Evolutionary conservation across 345 rosid species (phyloP).

Genomic region (Rhodamnia rubescens): DNA sequence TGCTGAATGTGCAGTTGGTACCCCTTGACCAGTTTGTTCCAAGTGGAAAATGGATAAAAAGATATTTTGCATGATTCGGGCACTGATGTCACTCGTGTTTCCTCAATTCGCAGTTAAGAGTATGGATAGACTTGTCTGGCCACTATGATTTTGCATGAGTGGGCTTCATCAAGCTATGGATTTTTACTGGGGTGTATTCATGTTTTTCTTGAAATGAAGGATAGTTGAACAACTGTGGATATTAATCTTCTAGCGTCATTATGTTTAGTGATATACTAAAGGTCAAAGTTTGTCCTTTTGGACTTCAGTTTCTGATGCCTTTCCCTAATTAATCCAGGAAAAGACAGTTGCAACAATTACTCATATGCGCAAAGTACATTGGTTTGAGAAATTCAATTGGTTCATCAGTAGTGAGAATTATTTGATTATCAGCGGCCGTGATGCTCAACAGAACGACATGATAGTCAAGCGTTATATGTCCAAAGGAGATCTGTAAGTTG

Average conservation of each 20-base stretch:
- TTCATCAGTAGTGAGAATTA: constrained; percentile 96
- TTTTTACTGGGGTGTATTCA: neutral
- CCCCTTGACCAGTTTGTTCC: neutral
- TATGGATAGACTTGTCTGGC: neutral
- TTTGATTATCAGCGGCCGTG: constrained; percentile 89
- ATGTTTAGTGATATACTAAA: neutral
- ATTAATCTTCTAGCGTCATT: neutral
- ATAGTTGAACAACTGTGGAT: neutral
- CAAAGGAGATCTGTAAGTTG: constrained; percentile 89
- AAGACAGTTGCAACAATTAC: constrained; percentile 82
- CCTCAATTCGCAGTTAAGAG: neutral
- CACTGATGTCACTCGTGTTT: neutral
- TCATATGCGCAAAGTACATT: constrained; percentile 93
- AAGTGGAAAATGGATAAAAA: neutral
- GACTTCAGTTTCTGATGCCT: neutral
- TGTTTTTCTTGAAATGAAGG: neutral
- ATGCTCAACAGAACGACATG: constrained; percentile 98
- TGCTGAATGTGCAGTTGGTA: neutral
- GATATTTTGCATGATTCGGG: neutral
- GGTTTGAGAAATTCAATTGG: constrained; percentile 99
- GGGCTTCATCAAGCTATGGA: neutral
- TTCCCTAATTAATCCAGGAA: constrained; percentile 38
- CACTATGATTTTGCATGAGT: neutral
- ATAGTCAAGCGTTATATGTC: constrained; percentile 97
- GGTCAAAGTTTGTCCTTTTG: neutral